These are phyloP conservation scores for Medicago lupulina DNA, from an alignment of 306 rosid genomes.

Conservation along the genomic window DNA sequence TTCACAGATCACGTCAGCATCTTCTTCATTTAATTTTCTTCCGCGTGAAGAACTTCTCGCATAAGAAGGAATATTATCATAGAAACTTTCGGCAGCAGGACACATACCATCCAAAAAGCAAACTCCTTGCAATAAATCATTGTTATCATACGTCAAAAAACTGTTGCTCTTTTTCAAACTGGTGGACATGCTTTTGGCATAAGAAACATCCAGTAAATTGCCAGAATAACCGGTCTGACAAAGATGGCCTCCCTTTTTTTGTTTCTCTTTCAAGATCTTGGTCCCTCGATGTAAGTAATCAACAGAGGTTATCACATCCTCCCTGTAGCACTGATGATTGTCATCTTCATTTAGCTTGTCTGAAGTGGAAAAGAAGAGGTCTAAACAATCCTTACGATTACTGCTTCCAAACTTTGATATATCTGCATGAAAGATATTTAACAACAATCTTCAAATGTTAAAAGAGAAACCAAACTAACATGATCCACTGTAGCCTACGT, in stretches of 20 bases:
- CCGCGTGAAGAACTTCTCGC: slow-evolving; percentile 50
- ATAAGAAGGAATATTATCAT: slow-evolving; percentile 46
- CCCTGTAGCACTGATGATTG: slow-evolving; percentile 39
- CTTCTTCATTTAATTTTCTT: slow-evolving; percentile 50
- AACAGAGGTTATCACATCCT: slow-evolving; percentile 45
- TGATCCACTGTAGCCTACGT: slow-evolving; percentile 26
- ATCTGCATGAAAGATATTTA: slow-evolving; percentile 58
- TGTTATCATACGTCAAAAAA: slow-evolving; percentile 43
- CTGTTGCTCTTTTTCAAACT: slow-evolving; percentile 37
- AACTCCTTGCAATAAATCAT: slow-evolving; percentile 46
- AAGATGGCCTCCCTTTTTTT: slow-evolving; percentile 44
- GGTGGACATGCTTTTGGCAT: slow-evolving; percentile 50
- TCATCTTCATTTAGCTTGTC: slow-evolving; percentile 58
- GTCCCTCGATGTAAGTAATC: slow-evolving; percentile 41
- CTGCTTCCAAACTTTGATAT: slow-evolving; percentile 46
- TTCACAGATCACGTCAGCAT: slow-evolving; percentile 41
- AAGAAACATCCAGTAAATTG: slow-evolving; percentile 50
- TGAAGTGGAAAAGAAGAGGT: slow-evolving; percentile 50
- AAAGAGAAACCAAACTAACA: slow-evolving; percentile 44
- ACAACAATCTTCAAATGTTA: slow-evolving; percentile 33
- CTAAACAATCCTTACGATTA: slow-evolving; percentile 48
- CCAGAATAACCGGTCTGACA: slow-evolving; percentile 48
- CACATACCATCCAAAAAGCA: slow-evolving; percentile 46
- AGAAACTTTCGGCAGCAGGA: slow-evolving; percentile 44
- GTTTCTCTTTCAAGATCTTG: slow-evolving; percentile 49